Conservation (phyloP, 179 eudicot species). For the Beta lomatogona region DNA sequence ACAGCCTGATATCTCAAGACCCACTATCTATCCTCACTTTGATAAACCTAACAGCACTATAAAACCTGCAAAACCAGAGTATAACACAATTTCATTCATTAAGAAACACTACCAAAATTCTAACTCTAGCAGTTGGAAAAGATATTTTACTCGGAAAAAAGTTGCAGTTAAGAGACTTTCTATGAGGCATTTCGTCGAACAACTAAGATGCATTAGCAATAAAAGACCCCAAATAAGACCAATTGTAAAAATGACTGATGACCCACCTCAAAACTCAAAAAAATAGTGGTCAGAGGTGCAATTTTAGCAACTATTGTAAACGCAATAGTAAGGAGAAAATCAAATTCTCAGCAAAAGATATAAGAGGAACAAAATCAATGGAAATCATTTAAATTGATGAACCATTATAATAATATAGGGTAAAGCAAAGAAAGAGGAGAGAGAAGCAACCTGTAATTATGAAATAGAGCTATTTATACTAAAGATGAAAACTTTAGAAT, state of each 20-base stretch:
- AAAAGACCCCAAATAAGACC: not conserved
- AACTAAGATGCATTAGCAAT: constrained; percentile 8
- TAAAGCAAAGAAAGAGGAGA: not conserved
- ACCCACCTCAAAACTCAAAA: no score
- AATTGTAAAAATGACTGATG: not conserved
- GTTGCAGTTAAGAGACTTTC: not conserved
- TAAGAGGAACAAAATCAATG: not conserved
- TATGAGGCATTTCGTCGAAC: constrained; percentile 27
- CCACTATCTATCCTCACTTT: not conserved
- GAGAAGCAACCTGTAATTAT: not conserved
- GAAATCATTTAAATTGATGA: not conserved
- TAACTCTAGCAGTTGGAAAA: not conserved
- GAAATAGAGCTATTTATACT: not conserved
- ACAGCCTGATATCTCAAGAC: not conserved
- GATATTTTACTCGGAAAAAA: no score
- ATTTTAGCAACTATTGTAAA: not conserved
- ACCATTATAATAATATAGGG: not conserved
- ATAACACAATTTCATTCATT: not conserved
- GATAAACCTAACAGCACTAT: not conserved
- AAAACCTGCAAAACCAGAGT: constrained; percentile 22
- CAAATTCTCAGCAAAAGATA: not conserved
- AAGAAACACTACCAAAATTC: not conserved
- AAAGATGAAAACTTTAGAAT: no score
- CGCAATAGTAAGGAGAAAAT: not conserved
- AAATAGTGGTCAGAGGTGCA: no score